A percentile compares a stretch with the other conserved stretches of the same genome.
Evolutionary conservation across 345 rosid species (phyloP).

Genomic region (Ceriops zippeliana): DNA sequence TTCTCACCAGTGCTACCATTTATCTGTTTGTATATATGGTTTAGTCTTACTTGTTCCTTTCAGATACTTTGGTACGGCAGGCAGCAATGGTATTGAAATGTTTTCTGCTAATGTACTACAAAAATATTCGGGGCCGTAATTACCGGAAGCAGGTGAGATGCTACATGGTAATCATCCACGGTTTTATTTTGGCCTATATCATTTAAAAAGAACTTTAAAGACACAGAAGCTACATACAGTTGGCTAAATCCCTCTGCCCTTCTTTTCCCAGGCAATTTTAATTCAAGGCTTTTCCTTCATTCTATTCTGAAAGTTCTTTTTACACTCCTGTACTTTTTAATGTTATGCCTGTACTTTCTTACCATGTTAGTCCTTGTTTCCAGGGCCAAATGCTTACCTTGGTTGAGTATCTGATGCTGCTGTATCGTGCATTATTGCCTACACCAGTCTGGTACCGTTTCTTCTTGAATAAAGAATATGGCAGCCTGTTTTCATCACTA

Average conservation of each 20-base stretch:
- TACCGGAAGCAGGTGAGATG: conserved; percentile 50
- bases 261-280: conserved; percentile 35
- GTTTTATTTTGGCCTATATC: background rate
- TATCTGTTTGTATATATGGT: background rate
- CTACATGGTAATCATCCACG: background rate
- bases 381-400: conserved; percentile 85
- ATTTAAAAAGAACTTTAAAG: background rate
- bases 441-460: conserved; percentile 91
- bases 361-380: conserved; percentile 5
- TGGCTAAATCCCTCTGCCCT: background rate
- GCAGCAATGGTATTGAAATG: conserved; percentile 54
- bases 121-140: conserved; percentile 47
- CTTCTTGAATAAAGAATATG: conserved; percentile 80
- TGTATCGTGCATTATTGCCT: conserved; percentile 78
- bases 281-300: too few relatives aligned
- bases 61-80: conserved; percentile 61
- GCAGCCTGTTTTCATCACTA: conserved; percentile 80
- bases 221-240: too few relatives aligned
- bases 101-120: conserved; percentile 49
- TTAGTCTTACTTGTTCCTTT: conserved; percentile 4
- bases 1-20: too few relatives aligned
- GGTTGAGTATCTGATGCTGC: conserved; percentile 60
- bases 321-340: background rate
- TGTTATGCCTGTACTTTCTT: conserved; percentile 1
- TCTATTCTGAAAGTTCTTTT: background rate